These are phyloP conservation scores for Tillandsia leiboldiana DNA, from an alignment of 176 grass and related monocot genomes.

Conservation along the genomic window DNA sequence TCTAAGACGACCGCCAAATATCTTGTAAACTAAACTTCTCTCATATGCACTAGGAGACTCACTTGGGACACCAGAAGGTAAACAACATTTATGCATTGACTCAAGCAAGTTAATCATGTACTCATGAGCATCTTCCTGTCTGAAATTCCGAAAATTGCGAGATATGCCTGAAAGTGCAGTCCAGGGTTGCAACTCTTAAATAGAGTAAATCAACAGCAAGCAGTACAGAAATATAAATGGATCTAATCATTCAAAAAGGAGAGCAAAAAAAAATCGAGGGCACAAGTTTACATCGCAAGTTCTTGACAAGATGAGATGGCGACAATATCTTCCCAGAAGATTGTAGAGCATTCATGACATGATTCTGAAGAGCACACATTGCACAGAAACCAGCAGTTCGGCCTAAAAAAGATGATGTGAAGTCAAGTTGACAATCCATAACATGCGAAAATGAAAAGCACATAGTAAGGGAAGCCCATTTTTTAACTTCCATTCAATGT, in stretches of 20 bases:
- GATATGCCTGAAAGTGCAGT: constrained; percentile 56
- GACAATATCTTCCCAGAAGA: constrained; percentile 90
- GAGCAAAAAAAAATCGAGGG: not conserved
- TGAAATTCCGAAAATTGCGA: constrained; percentile 77
- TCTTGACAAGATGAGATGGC: constrained; percentile 65
- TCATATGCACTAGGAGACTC: constrained; percentile 88
- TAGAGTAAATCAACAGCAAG: not conserved
- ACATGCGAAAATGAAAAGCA: not conserved
- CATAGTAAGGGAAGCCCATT: not conserved
- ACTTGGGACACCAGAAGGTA: constrained; percentile 78
- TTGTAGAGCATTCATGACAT: constrained; percentile 73
- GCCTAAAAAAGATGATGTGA: constrained; percentile 26
- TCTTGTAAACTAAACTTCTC: constrained; percentile 92
- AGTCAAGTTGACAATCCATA: not conserved
- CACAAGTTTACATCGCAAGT: constrained; percentile 69
- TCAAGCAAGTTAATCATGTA: constrained; percentile 99
- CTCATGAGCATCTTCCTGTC: constrained; percentile 97
- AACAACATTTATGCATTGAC: constrained; percentile 96
- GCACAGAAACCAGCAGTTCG: constrained; percentile 89
- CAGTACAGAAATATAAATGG: constrained; percentile 4
- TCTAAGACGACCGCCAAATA: constrained; percentile 85
- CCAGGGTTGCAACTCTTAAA: constrained; percentile 24
- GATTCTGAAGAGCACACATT: constrained; percentile 88
- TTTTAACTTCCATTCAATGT: not conserved
- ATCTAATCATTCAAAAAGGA: not conserved